Percentiles rank a stretch among this genome's conserved stretches.
phyloP scores from a whole-genome alignment of 495 filamentous ascomycete genomes.

The Umbilicaria muhlenbergii region DNA sequence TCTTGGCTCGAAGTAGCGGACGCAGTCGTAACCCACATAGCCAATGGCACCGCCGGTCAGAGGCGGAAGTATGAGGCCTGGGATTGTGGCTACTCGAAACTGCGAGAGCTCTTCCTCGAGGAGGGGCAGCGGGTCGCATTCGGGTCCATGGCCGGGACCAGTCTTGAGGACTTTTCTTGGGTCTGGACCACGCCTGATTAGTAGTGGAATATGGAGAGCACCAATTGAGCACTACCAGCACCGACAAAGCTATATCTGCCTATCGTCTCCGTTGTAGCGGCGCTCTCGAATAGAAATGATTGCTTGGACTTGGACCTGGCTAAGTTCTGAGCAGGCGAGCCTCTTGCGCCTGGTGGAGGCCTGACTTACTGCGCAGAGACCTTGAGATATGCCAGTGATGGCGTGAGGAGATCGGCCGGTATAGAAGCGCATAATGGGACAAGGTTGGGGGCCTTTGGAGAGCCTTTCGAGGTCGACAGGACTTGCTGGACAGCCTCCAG shows the following conservation, averaged over 20 bases:
- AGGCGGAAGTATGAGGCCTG: slow-evolving; percentile 64
- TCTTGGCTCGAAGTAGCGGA: slow-evolving; percentile 93
- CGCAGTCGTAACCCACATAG: slow-evolving; percentile 94
- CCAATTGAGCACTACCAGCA: slow-evolving; percentile 36
- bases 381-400: slow-evolving; percentile 82
- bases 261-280: slow-evolving; percentile 76
- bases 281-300: slow-evolving; percentile 85
- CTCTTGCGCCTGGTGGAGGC: not conserved
- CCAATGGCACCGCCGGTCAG: slow-evolving; percentile 86
- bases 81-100: slow-evolving; percentile 63
- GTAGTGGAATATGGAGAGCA: not conserved
- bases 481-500: slow-evolving; percentile 37
- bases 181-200: slow-evolving; percentile 24
- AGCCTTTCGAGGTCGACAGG: slow-evolving; percentile 30
- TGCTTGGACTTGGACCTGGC: slow-evolving; percentile 5
- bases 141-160: slow-evolving; percentile 70
- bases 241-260: slow-evolving; percentile 93
- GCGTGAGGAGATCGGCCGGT: slow-evolving; percentile 80
- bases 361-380: slow-evolving; percentile 53
- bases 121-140: slow-evolving; percentile 63
- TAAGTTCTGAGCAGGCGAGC: not conserved
- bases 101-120: slow-evolving; percentile 66
- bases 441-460: slow-evolving; percentile 55
- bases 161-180: slow-evolving; percentile 78
- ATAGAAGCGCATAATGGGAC: slow-evolving; percentile 77